Conservation (phyloP, 2,329 filamentous ascomycete species). For the Phoma herbarum region DNA sequence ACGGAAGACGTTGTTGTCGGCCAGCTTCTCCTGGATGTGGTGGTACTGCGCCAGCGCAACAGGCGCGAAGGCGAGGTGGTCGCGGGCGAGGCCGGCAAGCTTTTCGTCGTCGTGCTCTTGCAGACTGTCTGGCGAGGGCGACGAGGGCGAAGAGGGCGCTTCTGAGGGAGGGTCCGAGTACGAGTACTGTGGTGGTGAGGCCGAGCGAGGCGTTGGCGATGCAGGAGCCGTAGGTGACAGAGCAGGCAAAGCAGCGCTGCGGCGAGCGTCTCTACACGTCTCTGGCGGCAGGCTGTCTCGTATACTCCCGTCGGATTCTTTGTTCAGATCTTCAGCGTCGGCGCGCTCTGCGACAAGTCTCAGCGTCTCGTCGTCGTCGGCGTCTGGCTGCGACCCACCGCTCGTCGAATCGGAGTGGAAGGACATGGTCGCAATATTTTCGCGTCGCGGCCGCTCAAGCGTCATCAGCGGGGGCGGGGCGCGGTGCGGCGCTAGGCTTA, state of each 20-base stretch:
- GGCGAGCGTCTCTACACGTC: too few relatives aligned
- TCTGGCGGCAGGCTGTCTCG: too few relatives aligned
- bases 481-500: conserved; percentile 8
- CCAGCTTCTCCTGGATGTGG: conserved; percentile 32
- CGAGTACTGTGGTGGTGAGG: neutral
- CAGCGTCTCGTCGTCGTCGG: neutral
- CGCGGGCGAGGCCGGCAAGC: neutral
- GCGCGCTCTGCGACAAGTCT: neutral
- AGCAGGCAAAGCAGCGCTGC: too few relatives aligned
- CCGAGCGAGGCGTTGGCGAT: neutral
- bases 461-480: conserved; percentile 10
- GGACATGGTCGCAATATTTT: conserved; percentile 23
- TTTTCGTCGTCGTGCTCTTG: too few relatives aligned
- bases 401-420: conserved; percentile 24
- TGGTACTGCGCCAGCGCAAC: conserved; percentile 40
- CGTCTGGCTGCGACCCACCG: neutral
- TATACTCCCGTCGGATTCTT: too few relatives aligned
- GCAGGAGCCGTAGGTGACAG: neutral
- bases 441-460: conserved; percentile 3
- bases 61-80: conserved; percentile 30
- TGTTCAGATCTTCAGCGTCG: neutral
- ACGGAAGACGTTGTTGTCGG: conserved; percentile 36
- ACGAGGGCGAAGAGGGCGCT: neutral
- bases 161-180: neutral
- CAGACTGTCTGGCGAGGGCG: neutral